These are phyloP conservation scores for Boletus tomentosulus DNA, from an alignment of 768 basidiomycete species.

Conservation along the genomic window DNA sequence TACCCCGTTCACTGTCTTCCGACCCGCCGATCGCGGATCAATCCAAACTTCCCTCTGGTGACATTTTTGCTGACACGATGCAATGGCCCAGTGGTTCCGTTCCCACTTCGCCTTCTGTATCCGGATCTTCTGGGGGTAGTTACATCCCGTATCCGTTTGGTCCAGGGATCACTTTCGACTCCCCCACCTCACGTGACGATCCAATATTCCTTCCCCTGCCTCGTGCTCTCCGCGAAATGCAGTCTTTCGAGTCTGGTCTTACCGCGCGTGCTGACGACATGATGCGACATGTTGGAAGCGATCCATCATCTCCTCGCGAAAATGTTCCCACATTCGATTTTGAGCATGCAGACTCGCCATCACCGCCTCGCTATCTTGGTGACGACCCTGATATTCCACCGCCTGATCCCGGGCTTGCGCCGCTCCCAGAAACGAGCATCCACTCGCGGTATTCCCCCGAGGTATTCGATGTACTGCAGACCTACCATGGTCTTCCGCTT, in stretches of 20 bases:
- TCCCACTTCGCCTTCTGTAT: conserved; percentile 33
- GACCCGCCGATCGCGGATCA: conserved; percentile 22
- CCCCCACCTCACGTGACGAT: conserved; percentile 46
- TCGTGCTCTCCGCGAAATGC: conserved; percentile 73
- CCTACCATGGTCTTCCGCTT: conserved; percentile 70
- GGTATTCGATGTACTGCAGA: conserved; percentile 79
- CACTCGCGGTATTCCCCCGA: conserved; percentile 67
- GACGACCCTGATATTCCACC: conserved; percentile 29
- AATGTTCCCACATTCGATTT: neutral
- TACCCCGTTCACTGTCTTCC: conserved; percentile 39
- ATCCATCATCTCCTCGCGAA: conserved; percentile 7
- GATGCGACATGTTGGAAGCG: conserved; percentile 16
- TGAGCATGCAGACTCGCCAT: conserved; percentile 7
- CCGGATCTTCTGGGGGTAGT: conserved; percentile 19
- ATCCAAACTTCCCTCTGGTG: conserved; percentile 33
- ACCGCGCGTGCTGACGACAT: conserved; percentile 60
- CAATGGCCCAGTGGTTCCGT: conserved; percentile 43
- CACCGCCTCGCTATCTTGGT: conserved; percentile 22
- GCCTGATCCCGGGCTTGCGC: conserved; percentile 26
- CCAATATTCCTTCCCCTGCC: conserved; percentile 43
- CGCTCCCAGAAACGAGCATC: conserved; percentile 46
- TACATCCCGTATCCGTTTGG: conserved; percentile 60
- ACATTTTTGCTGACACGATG: conserved; percentile 67
- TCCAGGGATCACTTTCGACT: conserved; percentile 54
- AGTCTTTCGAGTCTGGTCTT: conserved; percentile 79